phyloP scores from a whole-genome alignment of 2,329 filamentous ascomycete species.

The Neopestalotiopsis sp. region DNA sequence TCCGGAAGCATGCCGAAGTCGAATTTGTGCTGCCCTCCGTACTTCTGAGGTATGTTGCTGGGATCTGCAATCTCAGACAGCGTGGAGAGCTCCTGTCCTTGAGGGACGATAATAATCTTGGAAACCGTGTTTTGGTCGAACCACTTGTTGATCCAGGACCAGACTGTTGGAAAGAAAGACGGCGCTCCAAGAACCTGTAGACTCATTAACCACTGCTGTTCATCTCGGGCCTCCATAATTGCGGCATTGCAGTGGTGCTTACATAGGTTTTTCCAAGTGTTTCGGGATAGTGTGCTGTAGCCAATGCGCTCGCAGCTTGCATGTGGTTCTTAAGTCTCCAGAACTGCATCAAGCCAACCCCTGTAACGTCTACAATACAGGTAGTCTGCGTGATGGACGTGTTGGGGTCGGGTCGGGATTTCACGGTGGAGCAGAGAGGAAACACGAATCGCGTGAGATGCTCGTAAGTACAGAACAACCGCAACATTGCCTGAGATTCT shows the following conservation, averaged over 20 bases:
- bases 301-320: not conserved
- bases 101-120: not conserved
- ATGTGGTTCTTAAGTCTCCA: not conserved
- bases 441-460: not conserved
- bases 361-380: not conserved
- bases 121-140: conserved; percentile 1
- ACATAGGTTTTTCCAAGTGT: conserved; percentile 5
- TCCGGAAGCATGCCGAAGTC: no score
- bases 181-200: not conserved
- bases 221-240: no score
- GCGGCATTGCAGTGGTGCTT: not conserved
- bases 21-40: not conserved
- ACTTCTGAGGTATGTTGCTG: not conserved
- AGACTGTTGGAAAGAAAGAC: conserved; percentile 4
- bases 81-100: not conserved
- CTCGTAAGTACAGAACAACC: conserved; percentile 2
- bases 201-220: no score
- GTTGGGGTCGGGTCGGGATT: not conserved
- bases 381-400: not conserved
- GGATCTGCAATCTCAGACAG: not conserved
- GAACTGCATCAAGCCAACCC: not conserved
- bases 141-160: conserved; percentile 2
- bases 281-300: not conserved
- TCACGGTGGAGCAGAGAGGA: not conserved
- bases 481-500: not conserved